Conservation (phyloP, 257 asterid genomes). For the Solanum okadae region DNA sequence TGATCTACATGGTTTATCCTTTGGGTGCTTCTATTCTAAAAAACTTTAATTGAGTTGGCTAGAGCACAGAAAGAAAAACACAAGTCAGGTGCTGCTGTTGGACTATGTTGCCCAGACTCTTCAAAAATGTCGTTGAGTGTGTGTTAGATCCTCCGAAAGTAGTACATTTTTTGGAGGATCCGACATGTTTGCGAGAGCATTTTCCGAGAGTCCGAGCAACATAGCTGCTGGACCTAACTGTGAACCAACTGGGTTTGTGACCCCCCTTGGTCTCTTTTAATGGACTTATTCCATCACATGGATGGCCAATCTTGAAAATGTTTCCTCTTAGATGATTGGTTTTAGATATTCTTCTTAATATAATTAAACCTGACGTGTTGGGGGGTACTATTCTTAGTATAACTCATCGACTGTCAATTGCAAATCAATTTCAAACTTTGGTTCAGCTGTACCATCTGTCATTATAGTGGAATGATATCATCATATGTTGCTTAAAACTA, state of each 20-base stretch:
- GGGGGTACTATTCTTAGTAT: background rate
- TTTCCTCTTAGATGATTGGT: background rate
- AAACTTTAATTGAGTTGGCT: background rate
- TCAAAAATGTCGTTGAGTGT: background rate
- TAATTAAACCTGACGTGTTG: background rate
- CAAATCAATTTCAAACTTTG: background rate
- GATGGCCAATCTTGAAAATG: background rate
- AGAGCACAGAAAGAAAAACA: background rate
- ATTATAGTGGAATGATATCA: background rate
- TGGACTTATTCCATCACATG: background rate
- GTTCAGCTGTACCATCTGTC: background rate
- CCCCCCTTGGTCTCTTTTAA: background rate
- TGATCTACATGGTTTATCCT: background rate
- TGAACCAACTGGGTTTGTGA: background rate
- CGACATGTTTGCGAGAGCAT: background rate
- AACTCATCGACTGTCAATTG: background rate
- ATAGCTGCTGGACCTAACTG: background rate
- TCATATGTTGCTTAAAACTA: background rate
- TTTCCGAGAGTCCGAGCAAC: background rate
- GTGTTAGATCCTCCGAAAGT: background rate
- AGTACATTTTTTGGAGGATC: background rate
- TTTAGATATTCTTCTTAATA: background rate
- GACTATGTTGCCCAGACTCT: background rate
- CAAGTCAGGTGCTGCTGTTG: background rate
- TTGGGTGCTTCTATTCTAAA: background rate